Base-by-base conservation (phyloP, 345 rosid genomes). In the Acer saccharum region DNA sequence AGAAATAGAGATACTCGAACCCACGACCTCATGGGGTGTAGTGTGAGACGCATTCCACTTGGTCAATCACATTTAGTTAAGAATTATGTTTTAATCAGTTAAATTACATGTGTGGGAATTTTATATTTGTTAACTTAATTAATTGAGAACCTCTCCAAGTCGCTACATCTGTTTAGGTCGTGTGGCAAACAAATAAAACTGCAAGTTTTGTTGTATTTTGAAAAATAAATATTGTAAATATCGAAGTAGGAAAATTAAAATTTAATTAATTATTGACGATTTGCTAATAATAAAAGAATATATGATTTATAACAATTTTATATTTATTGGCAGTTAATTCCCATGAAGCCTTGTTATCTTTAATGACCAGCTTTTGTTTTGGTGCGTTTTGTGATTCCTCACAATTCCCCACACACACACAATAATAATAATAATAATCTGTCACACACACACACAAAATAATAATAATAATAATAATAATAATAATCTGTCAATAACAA, bases 261-360 rank as follows among this genome's bases (percentile, higher is more conserved):
- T 54, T 54, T 54, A 16, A 18, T 54, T 54, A 54, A 18, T 16
- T 54, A 54, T 54, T 14, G 17, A 50, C 55, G 3, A 50, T 50
- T 50, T 50, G 18, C 55, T 12, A 50, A 50, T 10, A 64, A 14
- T 64, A 27, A 64, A 64, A 27, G 4, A 65, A 29, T 4, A 17
- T 65, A 17, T 65, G 8, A 25, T 65, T 12, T 16, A 16, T 29
- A 29, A 65, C n/a, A 14, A 65, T 13, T 65, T 65, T 32, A 16
- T 16, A 65, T 65, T 54, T 67, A 67, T 41, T 67, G 23, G 29
- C 27, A 41, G 71, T n/a, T 18, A 67, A 67, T 67, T 67, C 54
- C 27, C 12, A 66, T 2, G 70, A 66, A 39, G 13, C 23, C 43
- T 66, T 39, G 70, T 66, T 39, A 41, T 17, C 52, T 2, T 41